Evolutionary conservation across 768 basidiomycete genomes (phyloP), one percentile per base, ranked within the genome.

Genomic region (Lactarius evosmus): DNA sequence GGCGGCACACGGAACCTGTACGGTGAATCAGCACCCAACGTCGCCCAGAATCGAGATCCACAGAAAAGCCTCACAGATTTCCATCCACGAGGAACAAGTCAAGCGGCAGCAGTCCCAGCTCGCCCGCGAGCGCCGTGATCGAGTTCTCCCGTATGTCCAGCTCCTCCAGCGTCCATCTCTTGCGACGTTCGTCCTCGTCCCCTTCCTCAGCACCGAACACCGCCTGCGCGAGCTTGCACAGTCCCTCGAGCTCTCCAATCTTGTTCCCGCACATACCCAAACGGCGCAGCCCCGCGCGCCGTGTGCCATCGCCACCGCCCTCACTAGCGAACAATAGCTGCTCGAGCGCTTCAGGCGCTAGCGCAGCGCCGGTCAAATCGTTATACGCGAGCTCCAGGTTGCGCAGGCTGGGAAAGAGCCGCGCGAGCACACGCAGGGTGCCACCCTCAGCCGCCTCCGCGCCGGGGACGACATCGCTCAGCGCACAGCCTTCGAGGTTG

Each of bases 71-170:
- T 78, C 72, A 92, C 90, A 80, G 76, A 74, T 94, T 94, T 19
- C 91, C 91, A 69, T 93, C 92, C 38, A 94, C 91, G 68, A 92
- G 74, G 63, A 94, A 85, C 8, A 91, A 86, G 56, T 93, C 91
- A 69, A 93, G 73, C 17, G 91, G 87, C 58, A 93, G 72, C 62
- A 91, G 72, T 30, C 92, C 91, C 53, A 93, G 74, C 71, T 87
- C 85, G 7, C 88, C 75, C 0, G 85, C 85, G 34, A 93, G 73
- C 73, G 82, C 86, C 7, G 79, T 80, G 60, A 94, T 83, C 70
- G 90, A 88, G 67, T 93, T 93, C 70, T 94, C 90, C 67, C 92
- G 76, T 69, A 94, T 66, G 74, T 94, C 92, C 32, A 94, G 73
- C 71, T 93, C 91, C 69, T 93, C 91, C 49, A 93, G 77, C 70